These are phyloP conservation scores for Rhodotorula sp. DNA, from an alignment of 1,284 basidiomycete genomes.

Conservation along the genomic window DNA sequence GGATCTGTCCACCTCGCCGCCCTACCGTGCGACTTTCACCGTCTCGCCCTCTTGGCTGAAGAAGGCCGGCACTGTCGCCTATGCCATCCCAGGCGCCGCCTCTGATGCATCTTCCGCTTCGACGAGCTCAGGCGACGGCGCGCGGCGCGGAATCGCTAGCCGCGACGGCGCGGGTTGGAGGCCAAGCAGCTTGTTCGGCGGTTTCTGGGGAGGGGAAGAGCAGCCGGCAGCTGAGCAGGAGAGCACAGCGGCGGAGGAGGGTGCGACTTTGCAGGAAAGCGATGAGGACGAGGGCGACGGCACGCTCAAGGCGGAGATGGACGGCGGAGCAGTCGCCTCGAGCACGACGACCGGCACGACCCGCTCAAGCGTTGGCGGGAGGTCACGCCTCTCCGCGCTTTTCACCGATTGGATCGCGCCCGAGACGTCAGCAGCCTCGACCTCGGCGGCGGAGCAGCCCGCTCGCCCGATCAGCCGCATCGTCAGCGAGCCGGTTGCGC, in stretches of 20 bases:
- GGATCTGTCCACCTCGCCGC: background rate
- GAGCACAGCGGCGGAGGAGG: background rate
- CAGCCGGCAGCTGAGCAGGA: background rate
- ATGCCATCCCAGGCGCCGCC: slow-evolving; percentile 40
- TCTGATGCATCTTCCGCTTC: background rate
- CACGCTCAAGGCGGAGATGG: slow-evolving; percentile 38
- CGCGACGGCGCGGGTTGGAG: slow-evolving; percentile 31
- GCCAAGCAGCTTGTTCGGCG: slow-evolving; percentile 41
- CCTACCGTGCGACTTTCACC: slow-evolving; percentile 39
- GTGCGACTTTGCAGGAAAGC: slow-evolving; percentile 3
- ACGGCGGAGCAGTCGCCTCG: background rate
- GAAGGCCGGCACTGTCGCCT: slow-evolving; percentile 49
- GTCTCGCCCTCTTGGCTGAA: slow-evolving; percentile 50
- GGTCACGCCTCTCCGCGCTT: slow-evolving; percentile 42
- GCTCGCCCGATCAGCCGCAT: slow-evolving; percentile 18
- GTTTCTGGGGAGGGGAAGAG: slow-evolving; percentile 27
- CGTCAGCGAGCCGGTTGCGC: slow-evolving; percentile 36
- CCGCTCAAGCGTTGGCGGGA: background rate
- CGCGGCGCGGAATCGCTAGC: slow-evolving; percentile 7
- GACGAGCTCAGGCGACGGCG: background rate
- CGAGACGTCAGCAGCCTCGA: background rate
- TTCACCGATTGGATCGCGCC: slow-evolving; percentile 43
- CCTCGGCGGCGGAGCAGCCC: background rate
- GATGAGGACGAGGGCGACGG: slow-evolving; percentile 34
- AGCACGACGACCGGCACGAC: background rate